Evolutionary conservation across 257 asterid species (phyloP).

Genomic region (Gentiana macrophylla): DNA sequence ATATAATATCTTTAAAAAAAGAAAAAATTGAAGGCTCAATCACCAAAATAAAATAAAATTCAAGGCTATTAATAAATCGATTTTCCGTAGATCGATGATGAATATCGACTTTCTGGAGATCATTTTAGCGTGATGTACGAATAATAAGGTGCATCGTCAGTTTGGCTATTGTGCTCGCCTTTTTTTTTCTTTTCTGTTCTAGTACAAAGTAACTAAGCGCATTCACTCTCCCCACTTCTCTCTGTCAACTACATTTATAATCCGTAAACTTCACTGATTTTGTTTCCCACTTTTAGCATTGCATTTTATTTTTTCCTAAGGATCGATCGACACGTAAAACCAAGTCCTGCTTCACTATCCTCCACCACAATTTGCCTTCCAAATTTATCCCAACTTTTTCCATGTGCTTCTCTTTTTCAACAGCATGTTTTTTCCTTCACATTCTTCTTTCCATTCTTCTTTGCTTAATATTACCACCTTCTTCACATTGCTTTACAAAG

Average conservation of each 20-base stretch:
- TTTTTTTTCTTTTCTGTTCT: too few species aligned
- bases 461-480: constrained; percentile 14
- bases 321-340: constrained; percentile 13
- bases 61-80: too few species aligned
- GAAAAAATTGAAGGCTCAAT: too few species aligned
- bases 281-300: constrained; percentile 42
- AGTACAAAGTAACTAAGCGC: too few species aligned
- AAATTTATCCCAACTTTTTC: constrained; percentile 27
- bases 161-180: too few species aligned
- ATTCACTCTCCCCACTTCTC: constrained; percentile 1
- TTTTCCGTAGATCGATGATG: too few species aligned
- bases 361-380: constrained; percentile 4
- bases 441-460: constrained; percentile 11
- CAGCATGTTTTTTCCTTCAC: constrained; percentile 21
- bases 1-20: too few species aligned
- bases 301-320: constrained; percentile 6
- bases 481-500: constrained; percentile 16
- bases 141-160: too few species aligned
- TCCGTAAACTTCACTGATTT: constrained; percentile 39
- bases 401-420: background rate
- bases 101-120: too few species aligned
- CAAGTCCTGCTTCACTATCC: constrained; percentile 10
- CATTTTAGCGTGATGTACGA: too few species aligned
- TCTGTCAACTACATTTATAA: constrained; percentile 9
- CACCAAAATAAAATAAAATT: too few species aligned